Conservation (phyloP, 805 yeast species). For the Saccharomycopsis amapae region DNA sequence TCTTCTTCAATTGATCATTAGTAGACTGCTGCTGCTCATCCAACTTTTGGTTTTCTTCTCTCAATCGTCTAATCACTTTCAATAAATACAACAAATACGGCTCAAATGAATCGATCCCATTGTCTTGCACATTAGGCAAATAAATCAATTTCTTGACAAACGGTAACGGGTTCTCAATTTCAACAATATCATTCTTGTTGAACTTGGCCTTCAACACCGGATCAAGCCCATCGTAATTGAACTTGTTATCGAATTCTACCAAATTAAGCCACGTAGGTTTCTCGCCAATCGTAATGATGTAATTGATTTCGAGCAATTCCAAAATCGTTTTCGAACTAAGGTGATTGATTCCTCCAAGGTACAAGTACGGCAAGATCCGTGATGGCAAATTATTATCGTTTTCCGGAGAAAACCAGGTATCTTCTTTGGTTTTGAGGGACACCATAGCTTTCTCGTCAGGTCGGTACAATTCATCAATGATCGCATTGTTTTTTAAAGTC, state of each 20-base stretch:
- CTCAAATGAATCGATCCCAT: constrained; percentile 68
- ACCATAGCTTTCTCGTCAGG: constrained; percentile 30
- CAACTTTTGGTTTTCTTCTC: constrained; percentile 48
- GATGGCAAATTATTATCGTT: constrained; percentile 74
- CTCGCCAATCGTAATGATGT: constrained; percentile 86
- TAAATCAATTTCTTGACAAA: constrained; percentile 33
- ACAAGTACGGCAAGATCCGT: constrained; percentile 71
- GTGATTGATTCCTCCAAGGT: constrained; percentile 78
- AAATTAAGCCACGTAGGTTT: constrained; percentile 52
- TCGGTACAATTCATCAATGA: constrained; percentile 18
- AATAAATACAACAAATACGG: constrained; percentile 34
- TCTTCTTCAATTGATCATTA: not conserved
- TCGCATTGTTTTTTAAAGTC: constrained; percentile 2
- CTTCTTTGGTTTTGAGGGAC: constrained; percentile 27
- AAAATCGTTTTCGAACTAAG: constrained; percentile 68
- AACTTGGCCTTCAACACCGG: constrained; percentile 6
- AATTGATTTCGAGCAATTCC: constrained; percentile 56
- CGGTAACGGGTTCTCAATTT: constrained; percentile 20
- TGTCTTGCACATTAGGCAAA: constrained; percentile 77
- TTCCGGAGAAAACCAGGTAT: constrained; percentile 27
- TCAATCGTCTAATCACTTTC: constrained; percentile 13
- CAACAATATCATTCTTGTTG: constrained; percentile 17
- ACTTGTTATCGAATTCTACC: constrained; percentile 9
- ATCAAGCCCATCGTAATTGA: constrained; percentile 13
- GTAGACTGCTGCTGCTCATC: constrained; percentile 22